phyloP scores from a whole-genome alignment of 192 early-diverging fungal genomes.

The Allomyces macrogynus region DNA sequence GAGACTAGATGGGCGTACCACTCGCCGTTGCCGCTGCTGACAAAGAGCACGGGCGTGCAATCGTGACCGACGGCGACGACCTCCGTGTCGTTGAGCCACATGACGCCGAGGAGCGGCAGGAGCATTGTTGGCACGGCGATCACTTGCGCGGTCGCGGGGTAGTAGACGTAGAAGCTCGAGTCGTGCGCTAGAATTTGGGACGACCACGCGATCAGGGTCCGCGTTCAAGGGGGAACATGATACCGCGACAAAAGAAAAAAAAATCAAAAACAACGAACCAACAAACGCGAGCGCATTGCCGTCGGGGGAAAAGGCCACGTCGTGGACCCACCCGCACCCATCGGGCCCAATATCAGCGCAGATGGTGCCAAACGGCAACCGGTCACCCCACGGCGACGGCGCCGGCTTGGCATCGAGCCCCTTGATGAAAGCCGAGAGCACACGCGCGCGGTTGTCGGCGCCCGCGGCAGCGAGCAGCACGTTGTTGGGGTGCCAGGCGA shows the following conservation, averaged over 20 bases:
- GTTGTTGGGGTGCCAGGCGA: slow-evolving; percentile 97
- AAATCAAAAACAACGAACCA: slow-evolving; percentile 16
- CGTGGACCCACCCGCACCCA: slow-evolving; percentile 77
- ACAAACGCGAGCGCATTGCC: slow-evolving; percentile 69
- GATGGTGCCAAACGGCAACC: slow-evolving; percentile 77
- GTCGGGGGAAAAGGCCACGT: slow-evolving; percentile 74
- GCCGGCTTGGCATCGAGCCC: slow-evolving; percentile 77
- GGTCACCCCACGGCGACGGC: slow-evolving; percentile 79
- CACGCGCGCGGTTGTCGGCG: slow-evolving; percentile 62
- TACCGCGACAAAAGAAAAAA: neutral
- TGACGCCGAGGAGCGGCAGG: slow-evolving; percentile 57
- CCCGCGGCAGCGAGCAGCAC: slow-evolving; percentile 77
- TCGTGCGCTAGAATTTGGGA: slow-evolving; percentile 33
- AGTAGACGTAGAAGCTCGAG: slow-evolving; percentile 56
- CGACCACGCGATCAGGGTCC: slow-evolving; percentile 3
- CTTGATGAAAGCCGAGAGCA: slow-evolving; percentile 89
- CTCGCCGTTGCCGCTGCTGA: slow-evolving; percentile 24
- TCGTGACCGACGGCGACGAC: slow-evolving; percentile 85
- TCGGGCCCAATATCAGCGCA: slow-evolving; percentile 65
- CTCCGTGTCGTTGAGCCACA: slow-evolving; percentile 52
- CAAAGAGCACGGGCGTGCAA: slow-evolving; percentile 70
- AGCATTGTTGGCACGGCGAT: slow-evolving; percentile 33
- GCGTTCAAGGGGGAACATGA: neutral
- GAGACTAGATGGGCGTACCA: slow-evolving; percentile 29
- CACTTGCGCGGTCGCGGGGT: slow-evolving; percentile 37